Evolutionary conservation across 805 yeast genomes (phyloP).

Genomic region (Wickerhamiella allomyrinae): DNA sequence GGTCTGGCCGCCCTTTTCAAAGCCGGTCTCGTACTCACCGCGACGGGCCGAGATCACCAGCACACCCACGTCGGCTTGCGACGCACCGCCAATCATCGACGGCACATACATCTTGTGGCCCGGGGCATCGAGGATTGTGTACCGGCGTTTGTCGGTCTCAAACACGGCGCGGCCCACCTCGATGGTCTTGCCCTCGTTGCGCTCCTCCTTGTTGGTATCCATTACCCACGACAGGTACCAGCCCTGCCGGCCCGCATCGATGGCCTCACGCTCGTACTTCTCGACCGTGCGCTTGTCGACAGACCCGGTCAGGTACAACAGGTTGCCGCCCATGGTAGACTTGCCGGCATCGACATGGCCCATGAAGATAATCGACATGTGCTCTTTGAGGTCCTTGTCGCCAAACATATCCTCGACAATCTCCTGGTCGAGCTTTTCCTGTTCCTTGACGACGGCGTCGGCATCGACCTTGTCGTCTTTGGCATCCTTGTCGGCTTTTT

Average conservation of each 20-base stretch:
- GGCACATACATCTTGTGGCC: conserved; percentile 99
- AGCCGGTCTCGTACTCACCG: conserved; percentile 99
- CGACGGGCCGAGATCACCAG: conserved; percentile 95
- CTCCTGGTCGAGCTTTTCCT: conserved; percentile 40
- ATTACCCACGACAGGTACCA: conserved; percentile 99
- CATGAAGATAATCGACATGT: conserved; percentile 92
- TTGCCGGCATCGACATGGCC: conserved; percentile 99
- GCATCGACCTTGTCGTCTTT: conserved; percentile 9
- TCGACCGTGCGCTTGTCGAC: conserved; percentile 98
- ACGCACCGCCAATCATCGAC: conserved; percentile 99
- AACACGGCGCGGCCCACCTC: conserved; percentile 97
- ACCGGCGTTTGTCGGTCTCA: conserved; percentile 95
- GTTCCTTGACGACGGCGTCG: conserved; percentile 18
- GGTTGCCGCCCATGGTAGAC: conserved; percentile 98
- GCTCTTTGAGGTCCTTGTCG: conserved; percentile 48
- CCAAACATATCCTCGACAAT: conserved; percentile 88
- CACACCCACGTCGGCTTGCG: conserved; percentile 98
- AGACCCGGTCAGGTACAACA: conserved; percentile 83
- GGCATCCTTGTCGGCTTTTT: conserved; percentile 1
- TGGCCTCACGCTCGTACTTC: conserved; percentile 95
- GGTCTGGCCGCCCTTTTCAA: conserved; percentile 97
- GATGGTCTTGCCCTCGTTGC: conserved; percentile 97
- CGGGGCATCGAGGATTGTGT: conserved; percentile 97
- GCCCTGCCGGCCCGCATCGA: conserved; percentile 99
- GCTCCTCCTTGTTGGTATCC: conserved; percentile 98